Conservation (phyloP, 805 yeast species). For the Candida sonorensis region DNA sequence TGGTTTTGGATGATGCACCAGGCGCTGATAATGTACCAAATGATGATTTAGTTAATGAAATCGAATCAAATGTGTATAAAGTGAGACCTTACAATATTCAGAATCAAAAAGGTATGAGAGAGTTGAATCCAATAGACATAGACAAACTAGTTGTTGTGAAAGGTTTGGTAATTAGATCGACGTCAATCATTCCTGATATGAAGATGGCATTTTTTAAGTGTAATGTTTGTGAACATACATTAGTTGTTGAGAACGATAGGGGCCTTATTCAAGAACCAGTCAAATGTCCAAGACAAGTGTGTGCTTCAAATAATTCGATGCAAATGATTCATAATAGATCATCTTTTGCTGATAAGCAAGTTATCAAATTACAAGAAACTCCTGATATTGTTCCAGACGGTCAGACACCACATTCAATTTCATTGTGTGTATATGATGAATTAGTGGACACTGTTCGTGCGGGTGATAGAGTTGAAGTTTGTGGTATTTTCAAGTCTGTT, state of each 20-base stretch:
- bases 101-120: slow-evolving; percentile 76
- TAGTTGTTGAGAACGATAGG: slow-evolving; percentile 86
- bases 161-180: slow-evolving; percentile 83
- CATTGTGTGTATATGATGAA: slow-evolving; percentile 92
- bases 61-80: slow-evolving; percentile 77
- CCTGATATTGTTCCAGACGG: slow-evolving; percentile 92
- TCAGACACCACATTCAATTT: slow-evolving; percentile 95
- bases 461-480: slow-evolving; percentile 93
- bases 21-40: slow-evolving; percentile 30
- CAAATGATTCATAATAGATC: slow-evolving; percentile 86
- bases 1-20: slow-evolving; percentile 47
- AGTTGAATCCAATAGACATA: slow-evolving; percentile 87
- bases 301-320: slow-evolving; percentile 84
- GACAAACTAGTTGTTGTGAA: slow-evolving; percentile 88
- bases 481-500: slow-evolving; percentile 89
- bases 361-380: slow-evolving; percentile 80
- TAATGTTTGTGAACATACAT: slow-evolving; percentile 88
- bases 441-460: slow-evolving; percentile 91
- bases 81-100: slow-evolving; percentile 86
- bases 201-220: slow-evolving; percentile 94
- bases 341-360: slow-evolving; percentile 91
- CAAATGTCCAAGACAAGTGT: slow-evolving; percentile 82
- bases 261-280: slow-evolving; percentile 93
- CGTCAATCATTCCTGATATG: slow-evolving; percentile 96
- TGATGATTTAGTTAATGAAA: slow-evolving; percentile 46